Conservation (phyloP, 2,329 filamentous ascomycete species). For the Beauveria rudraprayagi region DNA sequence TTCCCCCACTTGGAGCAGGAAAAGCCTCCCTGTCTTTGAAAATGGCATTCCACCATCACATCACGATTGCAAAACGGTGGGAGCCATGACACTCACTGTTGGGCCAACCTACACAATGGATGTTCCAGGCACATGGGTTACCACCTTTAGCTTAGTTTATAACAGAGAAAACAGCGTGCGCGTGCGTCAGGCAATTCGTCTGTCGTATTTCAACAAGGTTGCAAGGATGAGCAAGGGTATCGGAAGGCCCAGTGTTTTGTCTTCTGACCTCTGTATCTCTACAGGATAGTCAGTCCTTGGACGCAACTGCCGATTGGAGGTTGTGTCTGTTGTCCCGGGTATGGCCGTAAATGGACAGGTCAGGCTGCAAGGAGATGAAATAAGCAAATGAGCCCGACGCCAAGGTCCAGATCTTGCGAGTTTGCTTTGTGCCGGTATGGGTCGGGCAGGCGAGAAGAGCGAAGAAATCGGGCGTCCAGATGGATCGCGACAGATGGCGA, state of each 20-base stretch:
- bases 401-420: not conserved
- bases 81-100: not conserved
- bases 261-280: not conserved
- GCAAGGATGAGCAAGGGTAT: constrained; percentile 7
- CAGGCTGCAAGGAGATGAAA: not conserved
- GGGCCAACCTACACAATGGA: not conserved
- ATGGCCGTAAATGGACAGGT: not conserved
- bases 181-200: not conserved
- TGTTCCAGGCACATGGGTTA: not conserved
- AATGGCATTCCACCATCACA: not conserved
- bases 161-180: not conserved
- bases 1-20: constrained; percentile 1
- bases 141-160: not conserved
- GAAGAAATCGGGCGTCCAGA: not conserved
- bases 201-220: constrained; percentile 4
- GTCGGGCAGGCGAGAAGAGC: not conserved
- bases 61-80: not conserved
- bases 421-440: not conserved
- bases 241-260: constrained; percentile 1
- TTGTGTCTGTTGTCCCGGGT: not conserved
- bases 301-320: constrained; percentile 2
- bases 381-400: not conserved
- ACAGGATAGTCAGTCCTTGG: not conserved
- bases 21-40: not conserved
- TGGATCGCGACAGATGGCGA: constrained; percentile 2